These are phyloP conservation scores for Coniella lustricola DNA, from an alignment of 2,329 filamentous ascomycete genomes.

Conservation along the genomic window DNA sequence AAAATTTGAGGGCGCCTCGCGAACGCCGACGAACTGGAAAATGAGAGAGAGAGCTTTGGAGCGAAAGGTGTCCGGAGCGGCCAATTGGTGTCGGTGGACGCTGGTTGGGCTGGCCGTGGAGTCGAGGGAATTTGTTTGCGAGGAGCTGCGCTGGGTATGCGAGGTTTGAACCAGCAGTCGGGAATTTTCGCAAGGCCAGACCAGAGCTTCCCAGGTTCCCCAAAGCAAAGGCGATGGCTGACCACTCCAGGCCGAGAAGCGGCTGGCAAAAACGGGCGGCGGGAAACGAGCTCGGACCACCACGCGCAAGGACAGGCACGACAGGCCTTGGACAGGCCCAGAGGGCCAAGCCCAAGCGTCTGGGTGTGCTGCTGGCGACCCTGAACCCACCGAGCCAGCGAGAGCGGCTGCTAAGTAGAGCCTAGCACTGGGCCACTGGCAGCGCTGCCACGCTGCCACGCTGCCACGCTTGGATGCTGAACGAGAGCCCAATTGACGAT, in stretches of 20 bases:
- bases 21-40: constrained; percentile 30
- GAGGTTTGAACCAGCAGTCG: constrained; percentile 25
- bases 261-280: constrained; percentile 1
- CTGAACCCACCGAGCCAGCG: too few relatives aligned
- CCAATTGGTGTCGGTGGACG: constrained; percentile 20
- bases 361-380: not conserved
- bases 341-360: not conserved
- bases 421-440: too few relatives aligned
- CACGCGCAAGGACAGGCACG: not conserved
- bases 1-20: constrained; percentile 36
- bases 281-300: constrained; percentile 1
- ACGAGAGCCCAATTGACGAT: too few relatives aligned
- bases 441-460: too few relatives aligned
- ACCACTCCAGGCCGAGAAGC: constrained; percentile 4
- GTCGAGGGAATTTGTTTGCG: constrained; percentile 11
- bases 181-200: constrained; percentile 29
- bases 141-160: constrained; percentile 16
- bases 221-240: constrained; percentile 13
- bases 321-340: too few relatives aligned
- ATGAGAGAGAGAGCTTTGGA: constrained; percentile 25
- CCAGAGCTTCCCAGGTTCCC: constrained; percentile 6
- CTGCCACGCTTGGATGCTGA: too few relatives aligned
- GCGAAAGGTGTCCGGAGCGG: constrained; percentile 21
- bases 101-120: constrained; percentile 12
- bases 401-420: too few relatives aligned